A percentile compares a stretch with the other conserved stretches of the same genome.
Evolutionary conservation across 2,329 filamentous ascomycete genomes (phyloP).

Genomic region (Fusarium secorum): DNA sequence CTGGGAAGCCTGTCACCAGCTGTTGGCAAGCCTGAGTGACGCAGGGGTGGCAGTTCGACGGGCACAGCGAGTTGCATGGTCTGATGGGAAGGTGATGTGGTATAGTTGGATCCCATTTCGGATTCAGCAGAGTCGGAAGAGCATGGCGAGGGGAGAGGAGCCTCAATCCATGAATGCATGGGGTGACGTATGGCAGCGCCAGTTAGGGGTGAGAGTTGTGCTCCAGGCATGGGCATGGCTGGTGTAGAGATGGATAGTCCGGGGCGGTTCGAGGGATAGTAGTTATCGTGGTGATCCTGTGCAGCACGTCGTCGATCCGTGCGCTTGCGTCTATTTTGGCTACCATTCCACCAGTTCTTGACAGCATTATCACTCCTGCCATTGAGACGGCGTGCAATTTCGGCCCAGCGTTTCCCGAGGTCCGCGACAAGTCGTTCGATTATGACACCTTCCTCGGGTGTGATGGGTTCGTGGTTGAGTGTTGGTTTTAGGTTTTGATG

Average conservation of each 20-base stretch:
- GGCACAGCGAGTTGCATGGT: constrained; percentile 49
- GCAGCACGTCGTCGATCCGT: constrained; percentile 51
- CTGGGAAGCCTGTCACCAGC: constrained; percentile 43
- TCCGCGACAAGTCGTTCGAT: constrained; percentile 81
- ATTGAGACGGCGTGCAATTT: constrained; percentile 82
- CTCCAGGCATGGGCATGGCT: constrained; percentile 16
- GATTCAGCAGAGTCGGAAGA: constrained; percentile 65
- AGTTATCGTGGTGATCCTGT: constrained; percentile 35
- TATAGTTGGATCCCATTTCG: constrained; percentile 70
- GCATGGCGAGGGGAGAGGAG: constrained; percentile 49
- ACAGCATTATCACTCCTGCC: constrained; percentile 94
- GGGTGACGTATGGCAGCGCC: constrained; percentile 35
- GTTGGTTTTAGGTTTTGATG: constrained; percentile 89
- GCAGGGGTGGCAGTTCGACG: constrained; percentile 53
- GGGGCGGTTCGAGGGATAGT: constrained; percentile 38
- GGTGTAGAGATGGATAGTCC: constrained; percentile 43
- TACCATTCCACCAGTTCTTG: constrained; percentile 98
- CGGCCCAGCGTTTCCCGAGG: constrained; percentile 90
- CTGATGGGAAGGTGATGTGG: constrained; percentile 61
- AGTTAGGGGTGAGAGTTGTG: constrained; percentile 26
- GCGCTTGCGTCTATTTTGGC: constrained; percentile 79
- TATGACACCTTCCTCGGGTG: constrained; percentile 70
- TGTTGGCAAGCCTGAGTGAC: neutral
- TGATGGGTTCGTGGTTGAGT: constrained; percentile 77
- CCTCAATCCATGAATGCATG: constrained; percentile 40